These are phyloP conservation scores for Aspergillus novoparasiticus DNA, from an alignment of 2,329 filamentous ascomycete genomes.

Conservation along the genomic window DNA sequence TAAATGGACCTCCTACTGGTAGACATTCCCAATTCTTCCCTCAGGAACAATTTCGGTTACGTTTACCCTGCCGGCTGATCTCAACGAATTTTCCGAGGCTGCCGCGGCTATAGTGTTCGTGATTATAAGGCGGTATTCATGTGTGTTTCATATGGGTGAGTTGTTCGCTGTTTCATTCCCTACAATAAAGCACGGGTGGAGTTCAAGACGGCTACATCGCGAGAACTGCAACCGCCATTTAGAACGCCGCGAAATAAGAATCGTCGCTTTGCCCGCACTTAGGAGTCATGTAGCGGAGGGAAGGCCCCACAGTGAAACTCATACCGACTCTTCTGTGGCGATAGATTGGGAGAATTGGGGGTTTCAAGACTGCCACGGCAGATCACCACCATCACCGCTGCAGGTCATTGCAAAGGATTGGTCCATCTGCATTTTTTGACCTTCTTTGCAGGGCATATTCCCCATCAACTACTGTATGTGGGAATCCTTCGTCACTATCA, in stretches of 20 bases:
- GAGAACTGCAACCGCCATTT: background rate
- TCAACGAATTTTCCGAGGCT: conserved; percentile 1
- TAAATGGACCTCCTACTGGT: background rate
- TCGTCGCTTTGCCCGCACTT: conserved; percentile 4
- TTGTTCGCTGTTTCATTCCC: background rate
- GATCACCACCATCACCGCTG: conserved; percentile 9
- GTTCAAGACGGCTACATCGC: background rate
- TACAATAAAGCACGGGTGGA: background rate
- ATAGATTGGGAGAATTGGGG: conserved; percentile 7
- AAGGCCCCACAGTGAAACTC: background rate
- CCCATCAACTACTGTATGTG: conserved; percentile 2
- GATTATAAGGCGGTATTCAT: background rate
- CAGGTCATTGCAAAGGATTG: conserved; percentile 10
- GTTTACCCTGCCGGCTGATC: background rate
- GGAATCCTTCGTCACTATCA: background rate
- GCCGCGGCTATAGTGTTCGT: background rate
- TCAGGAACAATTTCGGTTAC: background rate
- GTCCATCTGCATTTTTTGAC: background rate
- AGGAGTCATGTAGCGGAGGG: background rate
- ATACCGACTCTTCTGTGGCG: background rate
- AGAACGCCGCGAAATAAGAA: conserved; percentile 2
- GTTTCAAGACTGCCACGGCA: background rate
- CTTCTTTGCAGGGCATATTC: conserved; percentile 2
- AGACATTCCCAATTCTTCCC: background rate
- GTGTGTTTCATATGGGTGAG: background rate